A percentile compares a stretch with the other conserved stretches of the same genome.
phyloP scores from a whole-genome alignment of 495 filamentous ascomycete genomes.

The Durotheca rogersii region DNA sequence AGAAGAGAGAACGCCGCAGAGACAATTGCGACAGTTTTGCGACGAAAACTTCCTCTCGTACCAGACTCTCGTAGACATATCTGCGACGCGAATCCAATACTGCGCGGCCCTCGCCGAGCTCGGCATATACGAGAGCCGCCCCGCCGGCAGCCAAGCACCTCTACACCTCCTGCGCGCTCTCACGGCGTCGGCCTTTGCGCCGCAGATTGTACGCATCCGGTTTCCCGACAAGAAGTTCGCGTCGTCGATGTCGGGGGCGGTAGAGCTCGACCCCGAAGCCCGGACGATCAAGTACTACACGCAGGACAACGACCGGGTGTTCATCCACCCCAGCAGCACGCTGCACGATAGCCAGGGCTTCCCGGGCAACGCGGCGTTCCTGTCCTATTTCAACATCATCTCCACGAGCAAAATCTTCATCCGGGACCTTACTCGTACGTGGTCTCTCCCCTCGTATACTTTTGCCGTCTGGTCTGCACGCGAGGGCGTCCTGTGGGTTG shows the following conservation, averaged over 20 bases:
- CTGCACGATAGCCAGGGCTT: constrained; percentile 80
- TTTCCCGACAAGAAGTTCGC: constrained; percentile 96
- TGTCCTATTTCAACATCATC: constrained; percentile 90
- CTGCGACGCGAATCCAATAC: constrained; percentile 82
- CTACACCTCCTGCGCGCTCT: constrained; percentile 74
- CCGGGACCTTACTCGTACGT: constrained; percentile 82
- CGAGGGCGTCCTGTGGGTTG: neutral
- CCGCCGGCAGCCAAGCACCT: constrained; percentile 52
- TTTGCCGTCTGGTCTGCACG: too few species aligned
- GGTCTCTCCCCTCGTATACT: constrained; percentile 3
- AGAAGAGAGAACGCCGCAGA: constrained; percentile 53
- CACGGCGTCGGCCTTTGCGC: constrained; percentile 87
- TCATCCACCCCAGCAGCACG: constrained; percentile 85
- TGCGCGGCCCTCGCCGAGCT: constrained; percentile 81
- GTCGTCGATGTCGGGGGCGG: constrained; percentile 75
- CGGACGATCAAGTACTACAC: constrained; percentile 88
- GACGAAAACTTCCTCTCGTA: constrained; percentile 83
- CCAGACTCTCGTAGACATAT: constrained; percentile 81
- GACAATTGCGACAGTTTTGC: constrained; percentile 75
- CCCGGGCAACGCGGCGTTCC: constrained; percentile 63
- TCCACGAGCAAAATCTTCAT: constrained; percentile 87
- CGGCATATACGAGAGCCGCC: constrained; percentile 63
- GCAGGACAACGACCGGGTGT: constrained; percentile 82
- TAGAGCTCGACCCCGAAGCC: constrained; percentile 91
- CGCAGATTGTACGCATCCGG: constrained; percentile 85